A percentile compares a stretch with the other conserved stretches of the same genome.
phyloP scores from a whole-genome alignment of 1,139 yeast genomes.

The Zygosaccharomyces sapae region DNA sequence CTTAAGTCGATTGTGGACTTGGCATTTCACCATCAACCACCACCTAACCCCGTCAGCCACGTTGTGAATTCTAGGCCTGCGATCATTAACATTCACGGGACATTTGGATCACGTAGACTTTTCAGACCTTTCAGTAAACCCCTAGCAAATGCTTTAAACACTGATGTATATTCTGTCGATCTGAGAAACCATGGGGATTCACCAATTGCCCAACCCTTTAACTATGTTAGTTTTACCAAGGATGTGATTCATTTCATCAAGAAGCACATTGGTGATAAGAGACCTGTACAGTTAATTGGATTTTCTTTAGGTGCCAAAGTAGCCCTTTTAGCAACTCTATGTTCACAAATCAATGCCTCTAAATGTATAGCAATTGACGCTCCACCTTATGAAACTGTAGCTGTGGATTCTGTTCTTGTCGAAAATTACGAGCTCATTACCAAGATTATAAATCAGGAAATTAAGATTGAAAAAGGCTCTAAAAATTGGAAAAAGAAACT shows the following conservation, averaged over 20 bases:
- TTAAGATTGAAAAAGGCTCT: slow-evolving; percentile 26
- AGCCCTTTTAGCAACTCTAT: slow-evolving; percentile 26
- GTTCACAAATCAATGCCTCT: slow-evolving; percentile 18
- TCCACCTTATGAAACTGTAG: slow-evolving; percentile 31
- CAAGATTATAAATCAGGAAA: slow-evolving; percentile 21
- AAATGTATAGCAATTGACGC: slow-evolving; percentile 32
- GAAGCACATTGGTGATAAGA: slow-evolving; percentile 17
- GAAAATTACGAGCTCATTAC: slow-evolving; percentile 23
- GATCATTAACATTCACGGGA: slow-evolving; percentile 32
- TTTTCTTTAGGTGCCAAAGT: slow-evolving; percentile 36
- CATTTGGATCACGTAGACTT: slow-evolving; percentile 27
- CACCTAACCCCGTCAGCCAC: slow-evolving; percentile 1
- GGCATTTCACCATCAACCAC: slow-evolving; percentile 23
- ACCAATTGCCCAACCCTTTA: slow-evolving; percentile 44
- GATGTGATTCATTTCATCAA: slow-evolving; percentile 39
- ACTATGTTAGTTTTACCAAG: slow-evolving; percentile 42
- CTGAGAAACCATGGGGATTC: slow-evolving; percentile 53
- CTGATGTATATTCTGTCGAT: slow-evolving; percentile 43
- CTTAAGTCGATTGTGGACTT: slow-evolving; percentile 22
- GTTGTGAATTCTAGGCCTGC: slow-evolving; percentile 18
- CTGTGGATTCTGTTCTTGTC: slow-evolving; percentile 19
- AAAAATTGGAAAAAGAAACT: slow-evolving; percentile 26
- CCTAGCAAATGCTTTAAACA: slow-evolving; percentile 37
- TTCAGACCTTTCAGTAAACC: slow-evolving; percentile 27
- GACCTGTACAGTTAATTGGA: slow-evolving; percentile 31